Base-by-base conservation (phyloP, 1,284 basidiomycete genomes). In the Malassezia caprae region DNA sequence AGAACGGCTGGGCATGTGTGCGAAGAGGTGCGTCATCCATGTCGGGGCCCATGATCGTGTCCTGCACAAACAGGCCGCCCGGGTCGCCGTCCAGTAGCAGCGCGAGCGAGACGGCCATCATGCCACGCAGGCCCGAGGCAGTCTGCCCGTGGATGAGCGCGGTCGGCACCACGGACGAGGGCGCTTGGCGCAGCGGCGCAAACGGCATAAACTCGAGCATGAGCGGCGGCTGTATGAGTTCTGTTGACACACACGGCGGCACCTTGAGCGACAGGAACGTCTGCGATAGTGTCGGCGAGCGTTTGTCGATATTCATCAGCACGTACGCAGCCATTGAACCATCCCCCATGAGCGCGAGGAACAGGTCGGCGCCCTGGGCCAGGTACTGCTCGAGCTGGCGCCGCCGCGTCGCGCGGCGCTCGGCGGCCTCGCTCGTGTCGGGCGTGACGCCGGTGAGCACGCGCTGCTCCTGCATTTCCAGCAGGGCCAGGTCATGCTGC, bases 31-130 rank as follows among this genome's bases (percentile, higher is more conserved):
- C 17, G 31, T 37, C 51, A 19, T 27, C 34, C 1, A 23, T 28
- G 1, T 43, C 41, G 13, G 41, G 24, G 24, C 41, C 31, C 8
- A 47, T n/a, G 3, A 53, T 26, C 27, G 37, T 47, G 15, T 56
- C 42, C 23, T 56, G 54, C n/a, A 56, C 50, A 43, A 56, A 35
- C 12, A 56, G 6, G 35, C 54, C 54, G 21, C 32, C 24, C 8
- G 26, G 32, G 15, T 57, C 55, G 26, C 55, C 55, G 21, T 57
- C 55, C 7, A 57, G 40, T 1, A 57, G 45, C 13, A 41, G 41
- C 4, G 43, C 48, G 8, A 50, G 43, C 10, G 49, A 51, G 0
- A 57, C 34, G 19, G 51, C 44, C 12, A 49, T 30, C 2, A 32
- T 48, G 4, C 55, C 55, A 7, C 50, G 55, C 35, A 52, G 21